These are phyloP conservation scores for Cystobasidiaceae sp. DNA, from an alignment of 1,284 basidiomycete species.

Conservation along the genomic window DNA sequence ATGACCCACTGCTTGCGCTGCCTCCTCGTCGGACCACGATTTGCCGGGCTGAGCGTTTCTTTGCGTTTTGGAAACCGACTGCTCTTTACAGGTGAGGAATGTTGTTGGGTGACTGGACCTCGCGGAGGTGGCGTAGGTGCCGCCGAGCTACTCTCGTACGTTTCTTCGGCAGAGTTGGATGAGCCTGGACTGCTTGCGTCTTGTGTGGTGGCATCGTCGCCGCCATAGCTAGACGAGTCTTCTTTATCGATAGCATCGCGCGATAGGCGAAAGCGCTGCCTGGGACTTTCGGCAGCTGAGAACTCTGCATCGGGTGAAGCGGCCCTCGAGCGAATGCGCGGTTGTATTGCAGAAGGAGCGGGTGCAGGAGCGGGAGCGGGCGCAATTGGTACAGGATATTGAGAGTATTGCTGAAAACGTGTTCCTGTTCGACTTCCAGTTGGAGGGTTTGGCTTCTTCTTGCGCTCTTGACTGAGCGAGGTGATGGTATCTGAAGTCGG, in stretches of 20 bases:
- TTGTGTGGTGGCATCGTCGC: not conserved
- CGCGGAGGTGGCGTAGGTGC: conserved; percentile 3
- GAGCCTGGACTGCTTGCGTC: not conserved
- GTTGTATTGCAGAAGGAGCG: conserved; percentile 2
- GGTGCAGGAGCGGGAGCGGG: not conserved
- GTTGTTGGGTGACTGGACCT: not conserved
- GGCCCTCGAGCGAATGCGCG: conserved; percentile 16
- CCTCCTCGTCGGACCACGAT: conserved; percentile 11
- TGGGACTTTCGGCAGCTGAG: conserved; percentile 15
- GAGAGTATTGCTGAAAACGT: not conserved
- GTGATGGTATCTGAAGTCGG: not conserved
- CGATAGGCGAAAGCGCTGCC: conserved; percentile 25
- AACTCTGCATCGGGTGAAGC: conserved; percentile 23
- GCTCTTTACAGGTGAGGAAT: not conserved
- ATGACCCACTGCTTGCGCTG: conserved; percentile 28
- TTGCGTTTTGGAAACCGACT: conserved; percentile 9
- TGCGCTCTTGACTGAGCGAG: not conserved
- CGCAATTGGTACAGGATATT: not conserved
- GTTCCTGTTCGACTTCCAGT: not conserved
- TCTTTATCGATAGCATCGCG: not conserved
- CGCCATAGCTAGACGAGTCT: conserved; percentile 10
- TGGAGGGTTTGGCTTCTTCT: not conserved
- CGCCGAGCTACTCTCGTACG: not conserved
- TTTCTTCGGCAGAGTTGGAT: not conserved
- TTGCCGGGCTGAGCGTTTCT: not conserved